Percentiles rank a stretch among this genome's conserved stretches.
phyloP scores from a whole-genome alignment of 2,329 filamentous ascomycete species.

The Sordariomycetes sp. region DNA sequence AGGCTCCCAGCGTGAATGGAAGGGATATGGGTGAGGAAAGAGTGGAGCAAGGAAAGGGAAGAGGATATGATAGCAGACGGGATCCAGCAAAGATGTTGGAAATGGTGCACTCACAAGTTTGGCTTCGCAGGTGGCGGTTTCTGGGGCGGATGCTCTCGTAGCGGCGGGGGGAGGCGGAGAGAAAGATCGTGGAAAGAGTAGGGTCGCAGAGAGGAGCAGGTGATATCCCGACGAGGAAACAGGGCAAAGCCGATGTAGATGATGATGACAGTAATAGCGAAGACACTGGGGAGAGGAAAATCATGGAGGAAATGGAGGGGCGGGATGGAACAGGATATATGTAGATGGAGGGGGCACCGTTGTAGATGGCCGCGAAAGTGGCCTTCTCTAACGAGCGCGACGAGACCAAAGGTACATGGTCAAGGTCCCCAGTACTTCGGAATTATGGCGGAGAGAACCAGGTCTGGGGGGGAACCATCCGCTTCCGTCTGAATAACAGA shows the following conservation, averaged over 20 bases:
- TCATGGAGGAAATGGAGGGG: neutral
- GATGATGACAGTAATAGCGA: neutral
- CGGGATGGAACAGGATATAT: conserved; percentile 1
- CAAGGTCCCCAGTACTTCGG: neutral
- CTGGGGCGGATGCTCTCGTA: neutral
- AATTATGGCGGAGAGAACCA: neutral
- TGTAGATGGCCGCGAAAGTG: conserved; percentile 4
- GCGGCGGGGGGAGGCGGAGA: neutral
- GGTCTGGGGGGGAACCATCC: neutral
- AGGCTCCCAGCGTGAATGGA: neutral
- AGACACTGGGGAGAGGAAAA: neutral
- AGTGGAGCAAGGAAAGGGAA: neutral
- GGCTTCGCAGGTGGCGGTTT: neutral
- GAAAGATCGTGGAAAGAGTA: neutral
- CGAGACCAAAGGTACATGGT: neutral
- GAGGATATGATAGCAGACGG: neutral
- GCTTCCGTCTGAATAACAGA: neutral
- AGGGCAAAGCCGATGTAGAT: neutral
- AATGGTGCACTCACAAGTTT: neutral
- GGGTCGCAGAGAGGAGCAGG: neutral
- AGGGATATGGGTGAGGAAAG: neutral
- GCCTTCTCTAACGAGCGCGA: neutral
- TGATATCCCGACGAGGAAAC: neutral
- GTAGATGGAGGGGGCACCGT: conserved; percentile 1
- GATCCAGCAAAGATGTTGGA: neutral